phyloP scores from a whole-genome alignment of 2,329 filamentous ascomycete genomes.

The Colletotrichum gloeosporioides region DNA sequence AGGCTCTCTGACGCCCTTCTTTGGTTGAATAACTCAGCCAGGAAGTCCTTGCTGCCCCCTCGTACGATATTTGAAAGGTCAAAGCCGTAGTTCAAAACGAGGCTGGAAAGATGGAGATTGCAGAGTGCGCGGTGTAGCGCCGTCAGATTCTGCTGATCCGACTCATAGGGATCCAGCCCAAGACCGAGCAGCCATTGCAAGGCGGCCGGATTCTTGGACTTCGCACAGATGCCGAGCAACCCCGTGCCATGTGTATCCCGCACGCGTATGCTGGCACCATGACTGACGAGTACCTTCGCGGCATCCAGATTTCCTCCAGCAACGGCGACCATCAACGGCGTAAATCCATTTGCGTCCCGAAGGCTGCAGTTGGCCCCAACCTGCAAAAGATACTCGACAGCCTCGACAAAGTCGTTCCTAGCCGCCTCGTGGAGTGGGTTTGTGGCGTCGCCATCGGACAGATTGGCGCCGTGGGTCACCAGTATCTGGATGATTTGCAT shows the following conservation, averaged over 20 bases:
- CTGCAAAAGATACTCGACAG: background rate
- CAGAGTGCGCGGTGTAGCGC: background rate
- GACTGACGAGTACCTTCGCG: slow-evolving; percentile 30
- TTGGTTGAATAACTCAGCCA: background rate
- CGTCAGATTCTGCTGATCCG: slow-evolving; percentile 6
- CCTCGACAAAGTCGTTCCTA: background rate
- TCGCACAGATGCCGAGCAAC: slow-evolving; percentile 3
- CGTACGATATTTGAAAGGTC: slow-evolving; percentile 5
- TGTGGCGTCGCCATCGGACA: background rate
- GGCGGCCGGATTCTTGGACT: background rate
- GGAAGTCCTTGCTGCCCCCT: background rate
- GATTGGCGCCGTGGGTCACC: background rate
- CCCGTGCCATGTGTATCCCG: background rate
- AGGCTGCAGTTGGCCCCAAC: background rate
- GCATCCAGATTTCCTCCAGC: slow-evolving; percentile 25
- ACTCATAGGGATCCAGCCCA: slow-evolving; percentile 18
- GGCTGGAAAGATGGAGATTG: background rate
- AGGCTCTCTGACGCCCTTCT: background rate
- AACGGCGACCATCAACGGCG: background rate
- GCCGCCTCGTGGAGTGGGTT: background rate
- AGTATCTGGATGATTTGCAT: background rate
- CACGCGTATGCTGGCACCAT: slow-evolving; percentile 28
- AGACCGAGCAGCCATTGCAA: slow-evolving; percentile 14
- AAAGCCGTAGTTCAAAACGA: background rate
- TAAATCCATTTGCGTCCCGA: background rate